Evolutionary conservation across 2,329 filamentous ascomycete genomes (phyloP).

Genomic region (Penicillium hordei): DNA sequence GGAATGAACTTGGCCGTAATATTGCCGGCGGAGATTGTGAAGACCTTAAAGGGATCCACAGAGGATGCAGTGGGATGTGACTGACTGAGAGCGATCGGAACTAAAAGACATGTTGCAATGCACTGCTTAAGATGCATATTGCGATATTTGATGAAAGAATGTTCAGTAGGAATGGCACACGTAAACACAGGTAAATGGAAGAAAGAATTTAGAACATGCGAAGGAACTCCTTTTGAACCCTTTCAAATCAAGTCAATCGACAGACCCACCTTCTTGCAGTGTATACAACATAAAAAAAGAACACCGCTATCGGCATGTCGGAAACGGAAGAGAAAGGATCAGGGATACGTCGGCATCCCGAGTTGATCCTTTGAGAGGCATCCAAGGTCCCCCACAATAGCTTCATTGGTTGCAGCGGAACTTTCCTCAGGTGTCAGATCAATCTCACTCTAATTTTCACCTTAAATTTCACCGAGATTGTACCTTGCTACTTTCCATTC

Average conservation of each 20-base stretch:
- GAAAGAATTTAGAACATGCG: neutral
- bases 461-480: neutral
- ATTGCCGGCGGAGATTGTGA: neutral
- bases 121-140: neutral
- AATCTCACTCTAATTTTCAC: too few relatives aligned
- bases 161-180: neutral
- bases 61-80: neutral
- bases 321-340: neutral
- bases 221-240: neutral
- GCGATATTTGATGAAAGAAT: neutral
- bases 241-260: neutral
- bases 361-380: neutral
- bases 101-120: neutral
- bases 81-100: neutral
- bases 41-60: neutral
- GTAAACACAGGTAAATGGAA: neutral
- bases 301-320: neutral
- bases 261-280: neutral
- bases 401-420: too few relatives aligned
- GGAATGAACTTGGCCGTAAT: neutral
- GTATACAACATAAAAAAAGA: neutral
- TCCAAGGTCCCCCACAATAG: too few relatives aligned
- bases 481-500: neutral
- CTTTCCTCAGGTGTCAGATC: neutral
- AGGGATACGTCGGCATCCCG: neutral